Percentiles rank a stretch among this genome's conserved stretches.
phyloP scores from a whole-genome alignment of 2,329 filamentous ascomycete genomes.

The Tympanopsis confertula region DNA sequence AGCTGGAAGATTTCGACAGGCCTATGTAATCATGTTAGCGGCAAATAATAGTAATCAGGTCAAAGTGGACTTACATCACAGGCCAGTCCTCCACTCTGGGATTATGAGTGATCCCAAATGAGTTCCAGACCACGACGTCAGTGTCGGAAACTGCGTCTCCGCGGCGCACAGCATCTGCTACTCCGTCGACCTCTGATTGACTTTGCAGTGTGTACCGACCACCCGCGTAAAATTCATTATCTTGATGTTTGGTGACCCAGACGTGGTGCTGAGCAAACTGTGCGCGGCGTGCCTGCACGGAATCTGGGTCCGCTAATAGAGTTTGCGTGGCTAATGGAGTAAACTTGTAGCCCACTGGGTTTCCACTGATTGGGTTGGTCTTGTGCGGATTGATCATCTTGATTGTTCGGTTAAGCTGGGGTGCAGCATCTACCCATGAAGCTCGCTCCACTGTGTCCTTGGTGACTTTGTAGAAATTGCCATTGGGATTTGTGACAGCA shows the following conservation, averaged over 20 bases:
- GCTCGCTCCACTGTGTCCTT: slow-evolving; percentile 21
- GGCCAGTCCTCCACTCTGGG: slow-evolving; percentile 37
- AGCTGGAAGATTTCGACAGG: slow-evolving; percentile 1
- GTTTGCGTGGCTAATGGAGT: slow-evolving; percentile 32
- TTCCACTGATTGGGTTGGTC: slow-evolving; percentile 29
- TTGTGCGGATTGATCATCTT: slow-evolving; percentile 36
- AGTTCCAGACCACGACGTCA: slow-evolving; percentile 35
- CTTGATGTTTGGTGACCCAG: slow-evolving; percentile 39
- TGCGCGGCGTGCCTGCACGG: slow-evolving; percentile 29
- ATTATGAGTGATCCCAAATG: slow-evolving; percentile 37
- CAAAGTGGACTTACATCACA: slow-evolving; percentile 19
- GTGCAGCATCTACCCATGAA: slow-evolving; percentile 22
- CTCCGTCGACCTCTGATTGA: slow-evolving; percentile 26
- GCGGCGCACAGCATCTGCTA: slow-evolving; percentile 27
- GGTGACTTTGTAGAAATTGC: slow-evolving; percentile 31
- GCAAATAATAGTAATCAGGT: too few relatives aligned
- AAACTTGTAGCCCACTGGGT: slow-evolving; percentile 33
- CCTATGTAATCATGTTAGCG: slow-evolving; percentile 1
- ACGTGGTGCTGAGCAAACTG: slow-evolving; percentile 36
- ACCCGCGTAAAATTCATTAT: slow-evolving; percentile 36
- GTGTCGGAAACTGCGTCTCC: slow-evolving; percentile 26
- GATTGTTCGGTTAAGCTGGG: slow-evolving; percentile 27
- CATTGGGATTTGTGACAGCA: slow-evolving; percentile 29
- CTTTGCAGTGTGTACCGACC: slow-evolving; percentile 33
- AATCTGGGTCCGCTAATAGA: slow-evolving; percentile 30